Evolutionary conservation across 192 early-diverging fungal genomes (phyloP).

Genomic region (Coemansia sp.): DNA sequence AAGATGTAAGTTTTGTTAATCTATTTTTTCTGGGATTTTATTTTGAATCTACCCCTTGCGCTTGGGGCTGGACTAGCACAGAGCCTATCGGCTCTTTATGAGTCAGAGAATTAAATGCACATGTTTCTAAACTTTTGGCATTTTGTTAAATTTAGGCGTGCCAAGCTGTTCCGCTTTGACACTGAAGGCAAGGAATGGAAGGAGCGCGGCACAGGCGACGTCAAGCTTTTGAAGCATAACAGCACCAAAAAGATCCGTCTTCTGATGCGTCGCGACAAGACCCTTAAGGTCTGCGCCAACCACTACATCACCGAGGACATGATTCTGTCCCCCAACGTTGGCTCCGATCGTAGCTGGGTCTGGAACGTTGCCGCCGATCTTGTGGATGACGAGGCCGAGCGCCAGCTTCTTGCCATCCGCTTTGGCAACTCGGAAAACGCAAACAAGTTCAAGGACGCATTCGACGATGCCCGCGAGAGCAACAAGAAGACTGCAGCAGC

Average conservation of each 20-base stretch:
- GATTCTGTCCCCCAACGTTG: conserved; percentile 89
- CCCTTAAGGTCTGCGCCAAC: conserved; percentile 98
- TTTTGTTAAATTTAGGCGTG: conserved; percentile 59
- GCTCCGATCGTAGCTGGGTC: conserved; percentile 99
- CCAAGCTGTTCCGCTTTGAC: conserved; percentile 97
- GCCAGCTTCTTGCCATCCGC: conserved; percentile 90
- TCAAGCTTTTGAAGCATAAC: conserved; percentile 95
- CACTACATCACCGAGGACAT: conserved; percentile 88
- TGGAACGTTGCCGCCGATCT: conserved; percentile 89
- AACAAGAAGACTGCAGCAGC: conserved; percentile 33
- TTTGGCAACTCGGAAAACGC: conserved; percentile 96
- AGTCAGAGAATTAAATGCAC: neutral
- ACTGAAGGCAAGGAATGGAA: conserved; percentile 94
- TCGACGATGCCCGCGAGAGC: conserved; percentile 66
- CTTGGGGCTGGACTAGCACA: neutral
- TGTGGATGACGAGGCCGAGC: conserved; percentile 81
- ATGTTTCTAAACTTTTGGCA: neutral
- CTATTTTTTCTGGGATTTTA: neutral
- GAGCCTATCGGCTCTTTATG: neutral
- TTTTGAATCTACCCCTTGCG: neutral
- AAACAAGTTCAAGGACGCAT: conserved; percentile 85
- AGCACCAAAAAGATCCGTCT: conserved; percentile 83
- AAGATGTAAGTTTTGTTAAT: conserved; percentile 73
- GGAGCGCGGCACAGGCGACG: conserved; percentile 98
- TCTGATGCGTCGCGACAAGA: conserved; percentile 99